These are phyloP conservation scores for Salix arbutifolia DNA, from an alignment of 345 rosid species.

Conservation along the genomic window DNA sequence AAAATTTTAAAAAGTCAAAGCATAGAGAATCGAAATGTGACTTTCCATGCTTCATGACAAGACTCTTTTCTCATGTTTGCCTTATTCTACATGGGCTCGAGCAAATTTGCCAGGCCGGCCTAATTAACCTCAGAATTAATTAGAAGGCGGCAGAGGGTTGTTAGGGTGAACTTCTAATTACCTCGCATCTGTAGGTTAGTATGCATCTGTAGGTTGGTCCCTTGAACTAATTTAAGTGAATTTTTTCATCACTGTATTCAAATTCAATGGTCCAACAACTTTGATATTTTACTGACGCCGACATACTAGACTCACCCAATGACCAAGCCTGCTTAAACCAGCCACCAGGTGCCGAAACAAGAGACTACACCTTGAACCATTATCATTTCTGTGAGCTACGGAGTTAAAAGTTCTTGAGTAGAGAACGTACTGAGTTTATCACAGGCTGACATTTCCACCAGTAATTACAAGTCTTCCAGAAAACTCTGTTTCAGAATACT, in stretches of 20 bases:
- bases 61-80: not conserved
- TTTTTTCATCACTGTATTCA: too few species aligned
- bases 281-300: not conserved
- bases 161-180: not conserved
- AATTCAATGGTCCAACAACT: not conserved
- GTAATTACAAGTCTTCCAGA: not conserved
- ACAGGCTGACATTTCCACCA: not conserved
- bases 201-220: too few species aligned
- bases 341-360: not conserved
- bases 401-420: not conserved
- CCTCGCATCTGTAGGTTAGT: not conserved
- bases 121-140: not conserved
- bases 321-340: not conserved
- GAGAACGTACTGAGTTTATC: not conserved
- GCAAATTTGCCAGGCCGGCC: not conserved
- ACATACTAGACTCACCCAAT: too few species aligned
- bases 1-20: not conserved
- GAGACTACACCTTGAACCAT: not conserved
- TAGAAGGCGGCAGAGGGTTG: not conserved
- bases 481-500: not conserved
- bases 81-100: not conserved
- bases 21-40: not conserved
- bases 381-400: not conserved
- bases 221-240: too few species aligned
- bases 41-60: not conserved